Evolutionary conservation across 108 stramenopile genomes (phyloP), one percentile per base, ranked within the genome.

Genomic region (Mediolabrus comicus): DNA sequence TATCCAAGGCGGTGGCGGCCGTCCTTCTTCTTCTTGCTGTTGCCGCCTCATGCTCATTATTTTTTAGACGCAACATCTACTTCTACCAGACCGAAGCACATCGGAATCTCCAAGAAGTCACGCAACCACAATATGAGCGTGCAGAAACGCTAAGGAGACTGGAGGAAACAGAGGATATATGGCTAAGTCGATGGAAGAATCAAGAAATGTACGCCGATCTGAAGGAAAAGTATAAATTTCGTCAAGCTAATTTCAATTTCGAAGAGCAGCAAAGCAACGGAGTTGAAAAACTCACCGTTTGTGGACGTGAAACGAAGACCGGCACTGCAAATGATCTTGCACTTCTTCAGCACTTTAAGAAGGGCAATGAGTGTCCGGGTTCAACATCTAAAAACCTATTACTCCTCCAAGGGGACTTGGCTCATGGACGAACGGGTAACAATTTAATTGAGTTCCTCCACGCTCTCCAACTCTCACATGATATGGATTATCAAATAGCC

Each of bases 271-370:
- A 46, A 4, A 7, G 33, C 7, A 33, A 33, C 33, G 0, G 22
- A 5, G 19, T 49, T 8, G 14, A 49, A n/a, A 17, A 6, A 49
- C 46, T 49, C 31, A 16, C 53, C 10, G 32, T 67, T 3, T 67
- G 66, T 31, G 66, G 35, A n/a, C 66, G 66, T 4, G 9, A 30
- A 6, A 32, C 66, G 4, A 52, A 67, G 16, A 27, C 55, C 3
- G 66, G 66, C n/a, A 35, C n/a, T 11, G 25, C 29, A 11, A 19
- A 67, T 14, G 66, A 67, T 30, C 34, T 67, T 17, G 31, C 32
- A 17, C 46, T 49, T 49, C 46, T 49, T 22, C 14, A 49, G 22
- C 14, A 49, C 8, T 49, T 49, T 22, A 49, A 49, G 4, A 22
- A 22, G 46, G 46, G 9, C 0, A 17, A 43, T 49, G 22, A 17